Conservation (phyloP, 768 basidiomycete species). For the Tricholoma flavovirens region DNA sequence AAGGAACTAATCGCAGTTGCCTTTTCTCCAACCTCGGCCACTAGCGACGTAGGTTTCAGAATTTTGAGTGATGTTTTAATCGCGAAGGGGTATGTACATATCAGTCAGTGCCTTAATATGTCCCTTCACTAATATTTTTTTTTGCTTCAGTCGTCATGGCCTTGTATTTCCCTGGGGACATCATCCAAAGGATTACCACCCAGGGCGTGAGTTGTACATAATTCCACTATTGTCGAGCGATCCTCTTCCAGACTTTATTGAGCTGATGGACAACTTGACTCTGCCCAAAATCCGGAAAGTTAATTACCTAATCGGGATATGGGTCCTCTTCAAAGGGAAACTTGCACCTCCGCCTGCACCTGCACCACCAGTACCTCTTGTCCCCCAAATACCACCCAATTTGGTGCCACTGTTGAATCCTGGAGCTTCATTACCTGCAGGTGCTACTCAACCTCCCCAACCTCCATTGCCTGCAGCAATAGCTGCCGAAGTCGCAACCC, state of each 20-base stretch:
- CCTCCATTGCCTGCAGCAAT: conserved; percentile 41
- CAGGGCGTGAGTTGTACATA: conserved; percentile 84
- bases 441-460: conserved; percentile 16
- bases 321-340: conserved; percentile 81
- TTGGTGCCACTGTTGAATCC: conserved; percentile 12
- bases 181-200: conserved; percentile 63
- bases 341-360: conserved; percentile 39
- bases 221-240: conserved; percentile 65
- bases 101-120: neutral
- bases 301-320: conserved; percentile 74
- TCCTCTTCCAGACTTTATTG: conserved; percentile 78
- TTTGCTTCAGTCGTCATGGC: conserved; percentile 64
- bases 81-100: conserved; percentile 63
- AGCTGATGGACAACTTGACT: conserved; percentile 70
- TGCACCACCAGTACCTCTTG: conserved; percentile 10
- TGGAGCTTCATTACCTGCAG: conserved; percentile 14
- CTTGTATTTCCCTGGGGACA: conserved; percentile 83
- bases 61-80: conserved; percentile 62
- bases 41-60: conserved; percentile 47
- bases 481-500: conserved; percentile 64
- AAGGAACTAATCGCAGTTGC: conserved; percentile 80
- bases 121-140: conserved; percentile 9
- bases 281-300: conserved; percentile 58
- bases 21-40: conserved; percentile 49
- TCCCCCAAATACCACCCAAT: conserved; percentile 15